These are phyloP conservation scores for Gaertneriomyces sp. DNA, from an alignment of 192 early-diverging fungal genomes.

Conservation along the genomic window DNA sequence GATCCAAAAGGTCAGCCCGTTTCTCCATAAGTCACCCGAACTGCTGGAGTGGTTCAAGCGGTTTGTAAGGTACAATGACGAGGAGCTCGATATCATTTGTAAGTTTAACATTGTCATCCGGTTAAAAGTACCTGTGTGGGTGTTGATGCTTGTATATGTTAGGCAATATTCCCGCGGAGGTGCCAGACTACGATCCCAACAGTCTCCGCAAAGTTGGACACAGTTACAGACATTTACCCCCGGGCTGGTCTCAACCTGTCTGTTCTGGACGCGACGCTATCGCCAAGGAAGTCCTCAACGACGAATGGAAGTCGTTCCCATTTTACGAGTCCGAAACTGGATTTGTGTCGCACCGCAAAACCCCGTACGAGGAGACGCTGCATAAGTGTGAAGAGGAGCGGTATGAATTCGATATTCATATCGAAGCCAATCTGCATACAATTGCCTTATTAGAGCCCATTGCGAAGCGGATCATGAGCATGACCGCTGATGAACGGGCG, in stretches of 20 bases:
- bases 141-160: constrained; percentile 9
- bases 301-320: constrained; percentile 91
- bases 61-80: constrained; percentile 78
- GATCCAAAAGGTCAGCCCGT: constrained; percentile 80
- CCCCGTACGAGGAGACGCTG: constrained; percentile 87
- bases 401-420: constrained; percentile 96
- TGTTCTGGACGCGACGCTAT: constrained; percentile 94
- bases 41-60: constrained; percentile 94
- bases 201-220: constrained; percentile 63
- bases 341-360: constrained; percentile 89
- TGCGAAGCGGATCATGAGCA: constrained; percentile 73
- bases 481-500: constrained; percentile 73
- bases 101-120: constrained; percentile 16
- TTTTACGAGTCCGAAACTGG: constrained; percentile 90
- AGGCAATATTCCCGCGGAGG: constrained; percentile 60
- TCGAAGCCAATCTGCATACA: constrained; percentile 86
- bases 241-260: constrained; percentile 32
- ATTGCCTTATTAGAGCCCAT: constrained; percentile 91
- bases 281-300: constrained; percentile 92
- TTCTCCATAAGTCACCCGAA: constrained; percentile 76
- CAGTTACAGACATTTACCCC: constrained; percentile 68
- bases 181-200: constrained; percentile 61
- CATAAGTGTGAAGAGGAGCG: constrained; percentile 96
- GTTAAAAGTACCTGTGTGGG: neutral
- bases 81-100: constrained; percentile 52